Base-by-base conservation (phyloP, 1,139 yeast genomes). In the Taphrina populina region DNA sequence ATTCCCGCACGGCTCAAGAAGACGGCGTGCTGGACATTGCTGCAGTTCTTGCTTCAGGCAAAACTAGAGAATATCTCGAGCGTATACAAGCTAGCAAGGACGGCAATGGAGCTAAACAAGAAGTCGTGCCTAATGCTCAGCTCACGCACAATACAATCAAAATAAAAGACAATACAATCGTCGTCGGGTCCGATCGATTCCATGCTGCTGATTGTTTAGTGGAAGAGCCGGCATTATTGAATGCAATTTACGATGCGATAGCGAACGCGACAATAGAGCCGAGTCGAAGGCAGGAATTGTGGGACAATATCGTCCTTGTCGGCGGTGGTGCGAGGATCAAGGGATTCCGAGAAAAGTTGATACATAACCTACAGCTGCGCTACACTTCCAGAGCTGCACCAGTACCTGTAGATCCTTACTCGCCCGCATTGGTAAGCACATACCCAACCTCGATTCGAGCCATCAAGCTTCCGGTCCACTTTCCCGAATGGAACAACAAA, bases 1-100 rank as follows among this genome's bases (percentile, higher is more conserved):
- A 57, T 32, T 68, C 66, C 2, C 59, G 65, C 24, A 75, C 72
- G 4, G 71, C 69, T 15, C 81, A 77, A 10, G 84, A 80, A 36
- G 94, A 84, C 32, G 92, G 87, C 44, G 80, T 82, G 2, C 76
- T 88, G 52, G 96, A 92, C 68, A 90, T 92, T 47, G 96, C 96
- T 1, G 88, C 88, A 37, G 81, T 88, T 64, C 95, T 92, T 6
- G 80, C 95, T 0, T 82, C 87, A 59, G 87, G 82, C 8, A 77
- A 82, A 62, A 79, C 87, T 1, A 75, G 84, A 58, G 88, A 83
- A 65, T 73, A 82, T 33, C 69, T 84, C 53, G 84, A 78, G 54
- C 80, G 78, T 64, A 75, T 81, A 52, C 83, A 79, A 63, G 72
- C 70, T 57, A 73, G 75, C 56, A 73, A 73, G 54, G 71, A 74